These are phyloP conservation scores for Leccinum broughii DNA, from an alignment of 768 basidiomycete species.

Conservation along the genomic window DNA sequence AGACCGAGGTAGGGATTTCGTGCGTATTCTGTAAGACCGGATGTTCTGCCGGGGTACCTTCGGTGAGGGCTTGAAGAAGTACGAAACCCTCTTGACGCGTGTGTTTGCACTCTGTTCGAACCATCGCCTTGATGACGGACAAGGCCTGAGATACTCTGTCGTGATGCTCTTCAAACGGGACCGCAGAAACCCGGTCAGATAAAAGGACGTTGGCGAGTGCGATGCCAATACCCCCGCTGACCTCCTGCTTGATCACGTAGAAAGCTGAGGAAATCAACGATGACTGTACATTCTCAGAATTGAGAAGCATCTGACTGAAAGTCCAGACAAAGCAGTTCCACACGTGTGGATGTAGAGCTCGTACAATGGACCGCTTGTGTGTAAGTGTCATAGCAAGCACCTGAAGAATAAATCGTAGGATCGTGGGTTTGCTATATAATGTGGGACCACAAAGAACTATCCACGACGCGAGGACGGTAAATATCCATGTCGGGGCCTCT, in stretches of 20 bases:
- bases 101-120: constrained; percentile 23
- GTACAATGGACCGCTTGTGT: constrained; percentile 38
- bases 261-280: constrained; percentile 39
- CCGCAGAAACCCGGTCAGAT: constrained; percentile 1
- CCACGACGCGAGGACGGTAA: constrained; percentile 45
- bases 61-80: constrained; percentile 40
- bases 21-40: constrained; percentile 7
- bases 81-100: constrained; percentile 35
- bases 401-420: constrained; percentile 40
- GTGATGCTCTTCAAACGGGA: constrained; percentile 11
- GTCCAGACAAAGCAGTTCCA: constrained; percentile 63
- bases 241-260: constrained; percentile 46
- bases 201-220: constrained; percentile 44
- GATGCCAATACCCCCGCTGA: constrained; percentile 44
- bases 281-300: constrained; percentile 19
- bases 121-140: constrained; percentile 41
- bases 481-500: constrained; percentile 44
- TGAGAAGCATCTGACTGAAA: constrained; percentile 42
- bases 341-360: constrained; percentile 41
- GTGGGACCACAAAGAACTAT: constrained; percentile 46
- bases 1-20: constrained; percentile 30
- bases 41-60: constrained; percentile 14
- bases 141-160: constrained; percentile 38
- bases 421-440: constrained; percentile 42
- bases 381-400: constrained; percentile 34